phyloP scores from a whole-genome alignment of 2,329 filamentous ascomycete genomes.

The Monosporascus sp. region DNA sequence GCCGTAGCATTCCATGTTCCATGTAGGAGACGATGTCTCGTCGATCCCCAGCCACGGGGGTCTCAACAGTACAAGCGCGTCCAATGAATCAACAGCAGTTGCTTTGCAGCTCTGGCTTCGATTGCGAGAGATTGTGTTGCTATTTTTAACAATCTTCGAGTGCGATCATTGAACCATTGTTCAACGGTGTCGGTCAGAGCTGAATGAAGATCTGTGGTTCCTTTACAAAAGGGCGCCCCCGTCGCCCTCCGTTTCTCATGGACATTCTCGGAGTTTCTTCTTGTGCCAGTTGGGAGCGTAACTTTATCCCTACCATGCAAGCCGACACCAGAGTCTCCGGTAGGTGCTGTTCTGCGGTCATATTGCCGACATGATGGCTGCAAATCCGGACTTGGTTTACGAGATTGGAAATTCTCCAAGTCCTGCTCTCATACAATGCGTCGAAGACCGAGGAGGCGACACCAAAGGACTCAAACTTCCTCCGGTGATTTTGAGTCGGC shows the following conservation, averaged over 20 bases:
- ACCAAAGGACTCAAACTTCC: slow-evolving; percentile 14
- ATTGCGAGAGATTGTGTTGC: slow-evolving; percentile 4
- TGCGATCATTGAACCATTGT: not conserved
- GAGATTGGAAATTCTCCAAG: slow-evolving; percentile 8
- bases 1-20: too few species aligned
- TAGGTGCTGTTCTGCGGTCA: not conserved
- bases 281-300: not conserved
- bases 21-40: too few species aligned
- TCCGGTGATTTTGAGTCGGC: slow-evolving; percentile 14
- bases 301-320: not conserved
- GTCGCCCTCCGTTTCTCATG: not conserved
- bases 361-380: not conserved
- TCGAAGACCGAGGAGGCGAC: slow-evolving; percentile 19
- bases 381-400: not conserved
- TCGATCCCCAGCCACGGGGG: too few species aligned
- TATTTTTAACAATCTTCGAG: slow-evolving; percentile 9
- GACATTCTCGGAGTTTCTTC: not conserved
- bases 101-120: not conserved
- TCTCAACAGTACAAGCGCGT: too few species aligned
- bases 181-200: not conserved
- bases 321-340: not conserved
- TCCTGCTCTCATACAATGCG: slow-evolving; percentile 19
- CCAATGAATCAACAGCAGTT: not conserved
- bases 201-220: not conserved
- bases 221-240: not conserved